Conservation (phyloP, 2,329 filamentous ascomycete species). For the Pseudogymnoascus sp. region DNA sequence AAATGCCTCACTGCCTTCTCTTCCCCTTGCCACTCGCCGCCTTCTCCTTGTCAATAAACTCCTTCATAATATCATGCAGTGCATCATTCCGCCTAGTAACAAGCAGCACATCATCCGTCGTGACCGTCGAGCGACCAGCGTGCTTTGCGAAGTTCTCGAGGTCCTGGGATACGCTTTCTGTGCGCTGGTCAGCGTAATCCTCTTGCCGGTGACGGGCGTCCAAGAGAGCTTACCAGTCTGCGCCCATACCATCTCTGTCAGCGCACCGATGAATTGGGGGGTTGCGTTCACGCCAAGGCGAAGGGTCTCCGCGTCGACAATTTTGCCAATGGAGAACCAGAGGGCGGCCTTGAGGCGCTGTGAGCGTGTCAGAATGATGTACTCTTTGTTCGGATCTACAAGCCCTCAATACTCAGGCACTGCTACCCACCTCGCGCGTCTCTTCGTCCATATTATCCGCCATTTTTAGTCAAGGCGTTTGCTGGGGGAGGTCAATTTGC, state of each 20-base stretch:
- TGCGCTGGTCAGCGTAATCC: conserved; percentile 4
- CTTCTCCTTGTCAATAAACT: conserved; percentile 56
- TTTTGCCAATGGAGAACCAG: conserved; percentile 77
- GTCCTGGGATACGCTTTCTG: conserved; percentile 50
- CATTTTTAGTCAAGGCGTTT: conserved; percentile 31
- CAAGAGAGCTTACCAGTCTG: conserved; percentile 59
- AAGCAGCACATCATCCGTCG: conserved; percentile 79
- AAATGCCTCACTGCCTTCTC: not conserved
- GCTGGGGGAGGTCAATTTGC: conserved; percentile 7
- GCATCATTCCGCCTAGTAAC: conserved; percentile 82
- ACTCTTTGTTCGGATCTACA: not conserved
- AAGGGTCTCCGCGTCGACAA: conserved; percentile 77
- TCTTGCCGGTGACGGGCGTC: not conserved
- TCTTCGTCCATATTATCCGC: conserved; percentile 13
- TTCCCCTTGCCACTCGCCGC: conserved; percentile 31
- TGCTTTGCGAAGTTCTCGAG: conserved; percentile 65
- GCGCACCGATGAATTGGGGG: conserved; percentile 77
- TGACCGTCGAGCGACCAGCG: conserved; percentile 71
- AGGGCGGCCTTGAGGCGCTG: conserved; percentile 77
- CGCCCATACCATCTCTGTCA: conserved; percentile 81
- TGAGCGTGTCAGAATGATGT: not conserved
- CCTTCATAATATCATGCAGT: conserved; percentile 65
- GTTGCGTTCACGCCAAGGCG: conserved; percentile 74
- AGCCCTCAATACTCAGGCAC: not conserved
- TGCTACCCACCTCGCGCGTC: conserved; percentile 11